phyloP scores from a whole-genome alignment of 345 rosid species.

The Balakata baccata region DNA sequence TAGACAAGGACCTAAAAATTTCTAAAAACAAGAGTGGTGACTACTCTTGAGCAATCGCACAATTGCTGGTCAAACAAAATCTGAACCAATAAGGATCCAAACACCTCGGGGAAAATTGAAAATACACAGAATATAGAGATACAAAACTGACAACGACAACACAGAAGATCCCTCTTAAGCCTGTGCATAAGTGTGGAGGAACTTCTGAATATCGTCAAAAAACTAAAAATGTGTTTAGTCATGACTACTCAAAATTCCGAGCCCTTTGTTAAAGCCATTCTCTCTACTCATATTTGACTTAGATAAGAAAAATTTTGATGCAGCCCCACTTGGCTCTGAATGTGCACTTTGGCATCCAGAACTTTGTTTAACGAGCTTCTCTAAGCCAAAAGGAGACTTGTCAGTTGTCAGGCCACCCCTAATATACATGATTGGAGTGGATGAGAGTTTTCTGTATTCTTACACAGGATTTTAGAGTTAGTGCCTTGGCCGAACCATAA shows the following conservation, averaged over 20 bases:
- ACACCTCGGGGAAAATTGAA: slow-evolving; percentile 17
- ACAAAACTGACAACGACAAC: slow-evolving; percentile 39
- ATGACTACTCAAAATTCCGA: slow-evolving; percentile 40
- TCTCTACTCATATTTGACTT: slow-evolving; percentile 29
- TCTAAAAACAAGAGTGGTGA: slow-evolving; percentile 19
- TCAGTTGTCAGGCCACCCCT: slow-evolving; percentile 45
- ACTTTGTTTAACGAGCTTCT: slow-evolving; percentile 28
- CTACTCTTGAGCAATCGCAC: slow-evolving; percentile 24
- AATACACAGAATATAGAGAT: slow-evolving; percentile 10
- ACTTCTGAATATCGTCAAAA: slow-evolving; percentile 31
- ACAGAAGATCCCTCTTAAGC: slow-evolving; percentile 25
- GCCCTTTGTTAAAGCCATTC: slow-evolving; percentile 33
- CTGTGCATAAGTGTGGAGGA: slow-evolving; percentile 22
- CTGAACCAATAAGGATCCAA: slow-evolving; percentile 11
- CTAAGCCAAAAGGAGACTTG: slow-evolving; percentile 32
- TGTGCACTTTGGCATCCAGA: slow-evolving; percentile 27
- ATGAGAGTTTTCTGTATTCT: slow-evolving; percentile 25
- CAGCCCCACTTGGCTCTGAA: slow-evolving; percentile 28
- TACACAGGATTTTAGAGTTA: slow-evolving; percentile 33
- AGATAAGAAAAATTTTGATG: slow-evolving; percentile 25
- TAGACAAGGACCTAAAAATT: slow-evolving; percentile 22
- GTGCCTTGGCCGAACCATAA: slow-evolving; percentile 24
- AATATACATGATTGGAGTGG: slow-evolving; percentile 35
- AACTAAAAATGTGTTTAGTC: slow-evolving; percentile 16
- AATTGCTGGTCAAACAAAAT: not conserved